phyloP scores from a whole-genome alignment of 2,329 filamentous ascomycete genomes.

The Penicillium sp. region DNA sequence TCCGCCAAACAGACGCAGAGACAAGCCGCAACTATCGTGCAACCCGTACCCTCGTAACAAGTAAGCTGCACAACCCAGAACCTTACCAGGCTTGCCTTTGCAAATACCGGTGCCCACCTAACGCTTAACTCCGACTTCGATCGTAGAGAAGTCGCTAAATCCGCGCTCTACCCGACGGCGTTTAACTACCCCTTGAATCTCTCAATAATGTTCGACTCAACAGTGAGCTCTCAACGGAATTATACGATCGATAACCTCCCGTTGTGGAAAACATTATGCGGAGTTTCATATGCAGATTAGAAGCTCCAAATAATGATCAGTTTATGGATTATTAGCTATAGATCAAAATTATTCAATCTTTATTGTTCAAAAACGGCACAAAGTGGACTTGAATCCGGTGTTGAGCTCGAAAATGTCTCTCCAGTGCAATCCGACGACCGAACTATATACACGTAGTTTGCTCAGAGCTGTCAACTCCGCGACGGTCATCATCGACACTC shows the following conservation, averaged over 20 bases:
- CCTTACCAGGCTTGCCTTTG: too few relatives aligned
- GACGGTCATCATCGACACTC: too few relatives aligned
- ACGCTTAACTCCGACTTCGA: background rate
- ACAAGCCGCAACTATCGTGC: background rate
- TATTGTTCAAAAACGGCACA: too few relatives aligned
- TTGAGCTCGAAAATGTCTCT: too few relatives aligned
- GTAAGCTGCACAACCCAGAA: background rate
- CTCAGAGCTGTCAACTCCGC: too few relatives aligned
- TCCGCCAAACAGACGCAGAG: background rate
- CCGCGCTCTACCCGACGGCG: constrained; percentile 20
- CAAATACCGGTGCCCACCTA: background rate
- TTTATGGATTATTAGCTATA: too few relatives aligned
- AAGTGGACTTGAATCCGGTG: too few relatives aligned
- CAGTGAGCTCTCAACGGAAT: background rate
- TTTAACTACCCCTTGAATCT: background rate
- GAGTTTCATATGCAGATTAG: background rate
- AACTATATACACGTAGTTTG: too few relatives aligned
- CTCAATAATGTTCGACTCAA: background rate
- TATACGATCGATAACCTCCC: background rate
- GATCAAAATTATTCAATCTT: too few relatives aligned
- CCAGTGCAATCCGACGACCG: too few relatives aligned
- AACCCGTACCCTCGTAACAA: background rate
- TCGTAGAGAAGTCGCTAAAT: background rate
- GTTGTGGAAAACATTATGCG: background rate
- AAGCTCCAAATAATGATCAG: background rate